phyloP scores from a whole-genome alignment of 2,329 filamentous ascomycete genomes.

The Colletotrichum sansevieriae region DNA sequence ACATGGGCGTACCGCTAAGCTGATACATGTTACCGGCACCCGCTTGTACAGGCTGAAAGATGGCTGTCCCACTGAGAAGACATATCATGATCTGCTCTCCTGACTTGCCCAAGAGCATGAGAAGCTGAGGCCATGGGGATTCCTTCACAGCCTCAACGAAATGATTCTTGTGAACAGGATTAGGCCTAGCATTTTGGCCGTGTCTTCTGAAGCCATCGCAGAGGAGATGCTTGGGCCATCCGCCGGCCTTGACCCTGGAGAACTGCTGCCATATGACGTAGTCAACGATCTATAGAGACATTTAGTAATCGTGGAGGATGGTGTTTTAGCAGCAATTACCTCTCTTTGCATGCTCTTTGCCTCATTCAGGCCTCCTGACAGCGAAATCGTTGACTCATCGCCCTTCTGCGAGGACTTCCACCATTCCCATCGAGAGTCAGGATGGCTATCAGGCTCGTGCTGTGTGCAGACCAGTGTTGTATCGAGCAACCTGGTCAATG shows the following conservation, averaged over 20 bases:
- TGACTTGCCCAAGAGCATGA: slow-evolving; percentile 79
- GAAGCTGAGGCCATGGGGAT: slow-evolving; percentile 80
- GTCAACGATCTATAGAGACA: slow-evolving; percentile 74
- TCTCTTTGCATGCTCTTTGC: slow-evolving; percentile 72
- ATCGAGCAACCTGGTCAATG: slow-evolving; percentile 74
- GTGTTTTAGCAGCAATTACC: slow-evolving; percentile 54
- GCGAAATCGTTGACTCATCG: slow-evolving; percentile 68
- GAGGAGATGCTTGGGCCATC: slow-evolving; percentile 78
- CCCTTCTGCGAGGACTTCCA: slow-evolving; percentile 71
- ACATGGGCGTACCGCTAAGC: slow-evolving; percentile 74
- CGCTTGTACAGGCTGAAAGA: slow-evolving; percentile 75
- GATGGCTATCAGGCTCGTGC: slow-evolving; percentile 16
- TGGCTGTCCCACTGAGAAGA: slow-evolving; percentile 80
- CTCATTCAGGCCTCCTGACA: slow-evolving; percentile 60
- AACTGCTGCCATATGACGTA: slow-evolving; percentile 85
- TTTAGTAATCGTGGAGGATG: slow-evolving; percentile 34
- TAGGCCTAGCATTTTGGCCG: slow-evolving; percentile 58
- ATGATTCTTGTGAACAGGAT: slow-evolving; percentile 74
- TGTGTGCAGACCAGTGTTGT: slow-evolving; percentile 74
- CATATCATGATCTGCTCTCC: slow-evolving; percentile 84
- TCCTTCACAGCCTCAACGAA: slow-evolving; percentile 77
- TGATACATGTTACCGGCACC: slow-evolving; percentile 79
- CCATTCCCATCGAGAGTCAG: slow-evolving; percentile 63
- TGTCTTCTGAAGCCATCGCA: slow-evolving; percentile 82
- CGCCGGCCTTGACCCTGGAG: slow-evolving; percentile 61